Percentiles rank a stretch among this genome's conserved stretches.
phyloP scores from a whole-genome alignment of 2,329 filamentous ascomycete species.

The Ustulina deusta region DNA sequence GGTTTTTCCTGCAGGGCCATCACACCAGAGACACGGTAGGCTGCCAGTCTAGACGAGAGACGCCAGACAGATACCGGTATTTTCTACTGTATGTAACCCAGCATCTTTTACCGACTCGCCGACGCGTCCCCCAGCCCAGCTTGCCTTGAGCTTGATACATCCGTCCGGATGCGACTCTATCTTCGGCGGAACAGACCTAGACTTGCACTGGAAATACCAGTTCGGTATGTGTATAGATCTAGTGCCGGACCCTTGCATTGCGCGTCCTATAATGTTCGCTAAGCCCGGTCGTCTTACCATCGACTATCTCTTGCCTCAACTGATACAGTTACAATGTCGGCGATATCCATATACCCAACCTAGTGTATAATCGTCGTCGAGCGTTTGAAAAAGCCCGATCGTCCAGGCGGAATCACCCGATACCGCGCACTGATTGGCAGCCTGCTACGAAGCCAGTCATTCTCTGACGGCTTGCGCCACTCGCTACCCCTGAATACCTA shows the following conservation, averaged over 20 bases:
- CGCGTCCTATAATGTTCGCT: not conserved
- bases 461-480: conserved; percentile 32
- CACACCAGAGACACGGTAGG: not conserved
- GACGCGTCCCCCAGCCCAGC: not conserved
- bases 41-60: not conserved
- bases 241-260: not conserved
- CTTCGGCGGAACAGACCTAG: not conserved
- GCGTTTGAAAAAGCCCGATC: conserved; percentile 31
- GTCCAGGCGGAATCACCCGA: conserved; percentile 16
- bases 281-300: not conserved
- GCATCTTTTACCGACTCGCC: conserved; percentile 14
- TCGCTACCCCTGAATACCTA: conserved; percentile 13
- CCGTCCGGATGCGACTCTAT: not conserved
- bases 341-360: not conserved
- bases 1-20: conserved; percentile 11
- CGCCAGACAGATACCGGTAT: not conserved
- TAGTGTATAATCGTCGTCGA: not conserved
- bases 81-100: not conserved
- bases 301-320: not conserved
- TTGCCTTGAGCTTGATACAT: not conserved
- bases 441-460: conserved; percentile 13
- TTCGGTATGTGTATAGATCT: not conserved
- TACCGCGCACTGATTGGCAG: conserved; percentile 14
- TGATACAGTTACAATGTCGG: not conserved
- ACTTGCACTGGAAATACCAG: not conserved